Conservation (phyloP, 1,284 basidiomycete species). For the Kalmanozyma brasiliensis region DNA sequence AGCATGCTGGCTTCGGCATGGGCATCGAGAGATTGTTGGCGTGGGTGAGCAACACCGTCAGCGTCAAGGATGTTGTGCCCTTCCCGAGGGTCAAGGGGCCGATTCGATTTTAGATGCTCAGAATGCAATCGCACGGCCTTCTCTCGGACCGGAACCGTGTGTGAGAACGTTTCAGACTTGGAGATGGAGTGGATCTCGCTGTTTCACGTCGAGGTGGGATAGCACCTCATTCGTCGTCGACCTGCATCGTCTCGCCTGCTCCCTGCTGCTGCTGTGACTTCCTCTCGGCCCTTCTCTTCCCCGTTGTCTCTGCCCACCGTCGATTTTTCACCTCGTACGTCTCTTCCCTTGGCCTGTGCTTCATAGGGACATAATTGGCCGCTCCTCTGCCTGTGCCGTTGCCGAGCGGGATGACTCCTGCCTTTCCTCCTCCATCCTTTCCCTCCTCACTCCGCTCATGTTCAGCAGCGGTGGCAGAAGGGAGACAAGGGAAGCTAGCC, state of each 20-base stretch:
- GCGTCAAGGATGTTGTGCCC: slow-evolving; percentile 61
- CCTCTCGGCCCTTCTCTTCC: slow-evolving; percentile 14
- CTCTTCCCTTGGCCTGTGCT: slow-evolving; percentile 26
- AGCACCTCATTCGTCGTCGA: neutral
- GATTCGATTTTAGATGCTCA: slow-evolving; percentile 39
- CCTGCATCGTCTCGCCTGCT: neutral
- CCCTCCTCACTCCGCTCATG: neutral
- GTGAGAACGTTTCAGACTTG: too few relatives aligned
- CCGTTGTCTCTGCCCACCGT: slow-evolving; percentile 35
- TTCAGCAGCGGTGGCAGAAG: neutral
- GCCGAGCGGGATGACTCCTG: slow-evolving; percentile 29
- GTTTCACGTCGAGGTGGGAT: too few relatives aligned
- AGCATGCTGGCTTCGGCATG: slow-evolving; percentile 65
- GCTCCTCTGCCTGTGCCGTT: slow-evolving; percentile 34
- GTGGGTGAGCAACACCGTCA: slow-evolving; percentile 60
- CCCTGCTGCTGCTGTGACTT: slow-evolving; percentile 2
- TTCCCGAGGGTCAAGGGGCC: slow-evolving; percentile 57
- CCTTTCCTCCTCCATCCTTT: neutral
- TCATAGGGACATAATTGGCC: slow-evolving; percentile 19
- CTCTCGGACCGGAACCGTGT: too few relatives aligned
- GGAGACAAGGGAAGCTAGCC: slow-evolving; percentile 21
- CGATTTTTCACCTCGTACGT: slow-evolving; percentile 34
- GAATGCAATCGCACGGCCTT: too few relatives aligned
- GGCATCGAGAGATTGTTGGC: slow-evolving; percentile 62
- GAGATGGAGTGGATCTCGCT: too few relatives aligned